Percentiles rank a stretch among this genome's conserved stretches.
Evolutionary conservation across 2,329 filamentous ascomycete genomes (phyloP).

Genomic region (Scorias spongiosa): DNA sequence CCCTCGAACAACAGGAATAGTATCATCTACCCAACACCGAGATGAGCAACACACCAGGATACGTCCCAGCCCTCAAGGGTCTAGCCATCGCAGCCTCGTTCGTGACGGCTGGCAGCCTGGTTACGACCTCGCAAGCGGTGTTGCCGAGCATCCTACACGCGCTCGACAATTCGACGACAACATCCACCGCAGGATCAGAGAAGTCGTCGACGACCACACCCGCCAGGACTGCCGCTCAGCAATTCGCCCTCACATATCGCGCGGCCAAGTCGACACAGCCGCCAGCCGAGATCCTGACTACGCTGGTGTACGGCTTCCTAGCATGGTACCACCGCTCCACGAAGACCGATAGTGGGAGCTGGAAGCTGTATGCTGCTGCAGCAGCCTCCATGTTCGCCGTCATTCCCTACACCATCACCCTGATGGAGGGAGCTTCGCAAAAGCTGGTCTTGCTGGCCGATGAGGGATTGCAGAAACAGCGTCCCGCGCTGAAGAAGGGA

Average conservation of each 20-base stretch:
- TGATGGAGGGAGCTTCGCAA: conserved; percentile 3
- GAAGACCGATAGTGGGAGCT: not conserved
- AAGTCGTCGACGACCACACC: conserved; percentile 2
- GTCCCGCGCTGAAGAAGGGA: not conserved
- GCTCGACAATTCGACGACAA: conserved; percentile 1
- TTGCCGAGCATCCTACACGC: conserved; percentile 10
- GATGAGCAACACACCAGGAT: not conserved
- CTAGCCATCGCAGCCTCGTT: conserved; percentile 39
- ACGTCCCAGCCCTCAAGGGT: conserved; percentile 5
- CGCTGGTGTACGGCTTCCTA: conserved; percentile 4
- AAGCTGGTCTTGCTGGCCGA: conserved; percentile 5
- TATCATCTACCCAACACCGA: not conserved
- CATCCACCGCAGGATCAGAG: not conserved
- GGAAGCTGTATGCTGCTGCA: conserved; percentile 6
- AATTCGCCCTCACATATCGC: conserved; percentile 4
- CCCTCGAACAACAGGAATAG: not conserved
- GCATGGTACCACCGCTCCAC: conserved; percentile 2
- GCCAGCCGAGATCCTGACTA: conserved; percentile 4
- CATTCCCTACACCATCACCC: conserved; percentile 4
- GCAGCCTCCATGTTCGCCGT: conserved; percentile 4
- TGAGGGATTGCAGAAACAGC: not conserved
- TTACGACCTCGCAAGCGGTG: conserved; percentile 38
- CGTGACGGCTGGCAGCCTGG: conserved; percentile 46
- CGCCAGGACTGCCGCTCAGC: conserved; percentile 5
- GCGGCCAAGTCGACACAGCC: conserved; percentile 3